Evolutionary conservation across 331 rosid genomes (phyloP).

Genomic region (Erythrophleum ivorense): DNA sequence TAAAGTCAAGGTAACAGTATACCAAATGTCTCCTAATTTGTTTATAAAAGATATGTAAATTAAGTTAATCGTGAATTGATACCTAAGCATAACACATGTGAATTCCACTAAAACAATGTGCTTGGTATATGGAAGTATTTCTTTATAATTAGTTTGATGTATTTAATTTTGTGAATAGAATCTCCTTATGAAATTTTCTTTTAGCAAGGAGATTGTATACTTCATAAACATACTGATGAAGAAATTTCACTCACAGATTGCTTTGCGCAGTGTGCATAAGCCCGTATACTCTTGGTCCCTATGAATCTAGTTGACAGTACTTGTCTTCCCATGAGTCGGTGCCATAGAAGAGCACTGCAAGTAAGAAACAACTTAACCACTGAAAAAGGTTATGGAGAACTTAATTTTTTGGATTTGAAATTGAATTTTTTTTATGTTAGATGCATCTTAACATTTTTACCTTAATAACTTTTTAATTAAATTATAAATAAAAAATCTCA

Average conservation of each 20-base stretch:
- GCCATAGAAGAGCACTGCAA: slow-evolving; percentile 94
- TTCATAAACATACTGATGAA: background rate
- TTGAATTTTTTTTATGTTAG: background rate
- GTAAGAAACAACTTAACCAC: background rate
- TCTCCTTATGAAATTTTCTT: background rate
- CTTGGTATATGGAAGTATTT: background rate
- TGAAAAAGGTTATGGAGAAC: background rate
- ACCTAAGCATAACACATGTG: background rate
- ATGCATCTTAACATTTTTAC: no score
- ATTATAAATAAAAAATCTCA: no score
- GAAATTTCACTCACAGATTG: slow-evolving; percentile 68
- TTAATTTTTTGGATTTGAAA: background rate
- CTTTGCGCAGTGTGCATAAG: slow-evolving; percentile 91
- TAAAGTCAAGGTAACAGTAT: no score
- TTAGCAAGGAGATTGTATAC: background rate
- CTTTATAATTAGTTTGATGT: background rate
- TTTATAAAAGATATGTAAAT: no score
- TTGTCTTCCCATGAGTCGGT: slow-evolving; percentile 81
- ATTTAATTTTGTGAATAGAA: background rate
- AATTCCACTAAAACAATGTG: background rate
- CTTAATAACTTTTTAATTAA: no score
- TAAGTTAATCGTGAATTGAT: background rate
- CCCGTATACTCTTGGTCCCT: slow-evolving; percentile 69
- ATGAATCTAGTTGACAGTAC: slow-evolving; percentile 68
- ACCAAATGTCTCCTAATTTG: no score